Evolutionary conservation across 768 basidiomycete species (phyloP), one percentile per base, ranked within the genome.

Genomic region (Floccularia luteovirens): DNA sequence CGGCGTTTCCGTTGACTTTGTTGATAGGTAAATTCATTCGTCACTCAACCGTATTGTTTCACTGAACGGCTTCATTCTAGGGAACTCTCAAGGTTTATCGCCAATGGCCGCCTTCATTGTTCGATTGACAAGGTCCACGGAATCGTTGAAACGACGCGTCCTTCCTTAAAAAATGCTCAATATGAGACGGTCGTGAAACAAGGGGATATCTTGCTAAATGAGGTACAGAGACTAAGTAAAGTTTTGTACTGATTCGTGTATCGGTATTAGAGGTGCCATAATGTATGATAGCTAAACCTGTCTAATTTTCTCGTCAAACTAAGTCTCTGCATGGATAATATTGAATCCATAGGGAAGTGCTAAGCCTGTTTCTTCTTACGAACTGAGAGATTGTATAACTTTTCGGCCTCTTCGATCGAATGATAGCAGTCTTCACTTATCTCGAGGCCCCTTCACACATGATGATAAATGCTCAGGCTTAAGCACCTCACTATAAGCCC

Each of bases 121-220:
- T 79, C 81, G 1, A 97, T 98, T 44, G 93, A 98, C 69, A 89
- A 90, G 53, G 94, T 98, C n/a, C 73, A 84, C 42, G 90, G 91
- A 0, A 75, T 97, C 25, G 91, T 97, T 12, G 88, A 92, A 64
- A 97, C 94, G 19, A 92, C 87, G 35, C 71, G 90, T 10, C 72
- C 68, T 10, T 62, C 60, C 0, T 48, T 66, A 16, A 75, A 96
- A 73, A 87, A 80, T 38, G 81, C 83, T 31, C 85, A 92, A 53
- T 96, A 94, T 56, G 91, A 94, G 55, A 81, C 80, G 25, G 85
- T 97, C n/a, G 74, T 99, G 38, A 85, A 84, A 60, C 84, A 92
- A 64, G 93, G 93, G 1, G 94, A 99, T 59, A 60, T 90, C 21
- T 60, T 99, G 47, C 63, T 98, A 28, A 90, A 85, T 53, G 79